Percentiles rank a stretch among this genome's conserved stretches.
These are phyloP conservation scores for Cadophora sp. DNA, from an alignment of 2,329 filamentous ascomycete genomes.

Conservation along the genomic window DNA sequence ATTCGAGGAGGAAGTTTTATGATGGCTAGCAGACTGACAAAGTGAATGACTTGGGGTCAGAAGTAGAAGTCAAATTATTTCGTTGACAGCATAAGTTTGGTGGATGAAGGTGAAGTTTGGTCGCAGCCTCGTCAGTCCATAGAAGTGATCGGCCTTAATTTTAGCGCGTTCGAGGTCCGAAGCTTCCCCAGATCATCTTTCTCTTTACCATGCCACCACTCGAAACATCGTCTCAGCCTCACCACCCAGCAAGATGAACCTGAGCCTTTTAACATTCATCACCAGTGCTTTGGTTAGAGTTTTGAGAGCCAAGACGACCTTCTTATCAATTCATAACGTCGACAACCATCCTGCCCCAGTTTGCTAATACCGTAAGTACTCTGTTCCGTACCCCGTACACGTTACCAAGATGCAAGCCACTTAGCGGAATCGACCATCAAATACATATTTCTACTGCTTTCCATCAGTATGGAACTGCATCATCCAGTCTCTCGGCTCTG, in stretches of 20 bases:
- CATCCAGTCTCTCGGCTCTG: not conserved
- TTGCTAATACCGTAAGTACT: too few relatives aligned
- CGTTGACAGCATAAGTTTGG: not conserved
- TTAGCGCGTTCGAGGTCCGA: conserved; percentile 11
- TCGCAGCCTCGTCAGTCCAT: conserved; percentile 14
- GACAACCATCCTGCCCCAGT: too few relatives aligned
- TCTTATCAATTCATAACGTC: too few relatives aligned
- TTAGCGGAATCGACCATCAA: not conserved
- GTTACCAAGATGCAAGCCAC: too few relatives aligned
- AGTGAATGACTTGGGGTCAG: conserved; percentile 24
- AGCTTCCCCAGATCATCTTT: conserved; percentile 15
- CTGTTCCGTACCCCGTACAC: too few relatives aligned
- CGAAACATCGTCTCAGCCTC: conserved; percentile 1
- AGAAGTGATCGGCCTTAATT: conserved; percentile 12
- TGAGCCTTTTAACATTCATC: not conserved
- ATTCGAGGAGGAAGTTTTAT: not conserved
- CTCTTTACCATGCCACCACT: not conserved
- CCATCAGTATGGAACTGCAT: not conserved
- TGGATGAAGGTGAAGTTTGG: conserved; percentile 15
- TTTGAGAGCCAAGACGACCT: not conserved
- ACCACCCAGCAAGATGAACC: not conserved
- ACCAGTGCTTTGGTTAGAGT: not conserved
- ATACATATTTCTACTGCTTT: not conserved
- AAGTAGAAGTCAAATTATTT: not conserved
- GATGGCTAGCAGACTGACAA: not conserved